Evolutionary conservation across 129 eudicot species (phyloP).

Genomic region (Kitagawia praeruptora): DNA sequence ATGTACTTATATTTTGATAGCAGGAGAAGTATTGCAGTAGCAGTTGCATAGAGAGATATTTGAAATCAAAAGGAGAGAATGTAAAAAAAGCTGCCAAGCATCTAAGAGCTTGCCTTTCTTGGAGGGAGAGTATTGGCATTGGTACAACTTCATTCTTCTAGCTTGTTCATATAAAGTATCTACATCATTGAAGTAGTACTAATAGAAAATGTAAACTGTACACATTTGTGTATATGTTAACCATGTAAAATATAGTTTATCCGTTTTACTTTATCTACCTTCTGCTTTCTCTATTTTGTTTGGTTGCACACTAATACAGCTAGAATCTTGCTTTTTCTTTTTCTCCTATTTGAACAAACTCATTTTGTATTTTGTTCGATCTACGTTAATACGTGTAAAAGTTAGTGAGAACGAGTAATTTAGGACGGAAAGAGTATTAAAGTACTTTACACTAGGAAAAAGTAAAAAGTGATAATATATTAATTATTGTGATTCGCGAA

Average conservation of each 20-base stretch:
- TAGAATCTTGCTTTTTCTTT: constrained; percentile 29
- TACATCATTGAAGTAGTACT: background rate
- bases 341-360: constrained; percentile 22
- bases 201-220: background rate
- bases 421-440: background rate
- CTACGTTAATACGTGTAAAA: too few species aligned
- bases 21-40: constrained; percentile 88
- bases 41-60: constrained; percentile 69
- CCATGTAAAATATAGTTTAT: background rate
- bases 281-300: constrained; percentile 17
- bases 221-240: background rate
- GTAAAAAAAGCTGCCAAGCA: constrained; percentile 92
- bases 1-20: background rate
- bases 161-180: constrained; percentile 4
- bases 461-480: background rate
- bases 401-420: too few species aligned
- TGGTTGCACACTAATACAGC: constrained; percentile 16
- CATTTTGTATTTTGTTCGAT: background rate
- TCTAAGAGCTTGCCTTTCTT: constrained; percentile 68
- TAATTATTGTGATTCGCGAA: background rate
- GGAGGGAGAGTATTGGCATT: constrained; percentile 70
- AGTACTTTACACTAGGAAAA: constrained; percentile 32
- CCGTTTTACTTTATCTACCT: background rate
- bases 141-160: constrained; percentile 39
- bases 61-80: constrained; percentile 76